Percentiles rank a stretch among this genome's conserved stretches.
These are phyloP conservation scores for Boletus mariae DNA, from an alignment of 1,284 basidiomycete species.

Conservation along the genomic window DNA sequence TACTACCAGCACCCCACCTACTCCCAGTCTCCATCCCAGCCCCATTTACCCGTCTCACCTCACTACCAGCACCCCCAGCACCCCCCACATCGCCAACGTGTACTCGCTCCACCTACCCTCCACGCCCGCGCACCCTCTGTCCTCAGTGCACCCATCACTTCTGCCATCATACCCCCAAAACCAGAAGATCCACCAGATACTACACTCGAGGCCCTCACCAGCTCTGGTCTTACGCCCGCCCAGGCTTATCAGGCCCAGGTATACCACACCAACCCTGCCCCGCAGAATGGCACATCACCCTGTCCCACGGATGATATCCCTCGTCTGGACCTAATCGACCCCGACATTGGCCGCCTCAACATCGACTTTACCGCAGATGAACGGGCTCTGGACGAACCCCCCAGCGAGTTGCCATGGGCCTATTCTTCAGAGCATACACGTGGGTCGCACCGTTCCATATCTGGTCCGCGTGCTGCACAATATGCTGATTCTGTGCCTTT, in stretches of 20 bases:
- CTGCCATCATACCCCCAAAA: conserved; percentile 45
- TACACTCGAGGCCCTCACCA: conserved; percentile 43
- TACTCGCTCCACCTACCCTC: conserved; percentile 40
- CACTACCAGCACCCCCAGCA: conserved; percentile 26
- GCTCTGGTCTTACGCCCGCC: conserved; percentile 62
- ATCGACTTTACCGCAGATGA: conserved; percentile 50
- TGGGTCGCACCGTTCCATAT: conserved; percentile 30
- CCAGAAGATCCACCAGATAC: conserved; percentile 57
- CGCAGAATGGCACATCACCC: conserved; percentile 31
- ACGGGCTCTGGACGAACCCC: conserved; percentile 40
- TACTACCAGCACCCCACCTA: conserved; percentile 34
- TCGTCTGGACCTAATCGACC: conserved; percentile 52
- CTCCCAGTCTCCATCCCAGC: conserved; percentile 27
- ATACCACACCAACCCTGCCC: conserved; percentile 44
- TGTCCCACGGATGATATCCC: conserved; percentile 25
- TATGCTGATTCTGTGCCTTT: conserved; percentile 28
- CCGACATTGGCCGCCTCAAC: conserved; percentile 48
- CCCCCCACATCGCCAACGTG: conserved; percentile 27
- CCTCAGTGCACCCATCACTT: conserved; percentile 41
- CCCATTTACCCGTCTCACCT: conserved; percentile 20
- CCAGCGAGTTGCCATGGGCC: conserved; percentile 64
- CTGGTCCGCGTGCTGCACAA: conserved; percentile 25
- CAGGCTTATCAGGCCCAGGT: conserved; percentile 78
- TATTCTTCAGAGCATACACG: conserved; percentile 37
- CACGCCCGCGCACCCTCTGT: conserved; percentile 50